A percentile compares a stretch with the other conserved stretches of the same genome.
These are phyloP conservation scores for Penicillium rolfsii DNA, from an alignment of 2,329 filamentous ascomycete species.

Conservation along the genomic window DNA sequence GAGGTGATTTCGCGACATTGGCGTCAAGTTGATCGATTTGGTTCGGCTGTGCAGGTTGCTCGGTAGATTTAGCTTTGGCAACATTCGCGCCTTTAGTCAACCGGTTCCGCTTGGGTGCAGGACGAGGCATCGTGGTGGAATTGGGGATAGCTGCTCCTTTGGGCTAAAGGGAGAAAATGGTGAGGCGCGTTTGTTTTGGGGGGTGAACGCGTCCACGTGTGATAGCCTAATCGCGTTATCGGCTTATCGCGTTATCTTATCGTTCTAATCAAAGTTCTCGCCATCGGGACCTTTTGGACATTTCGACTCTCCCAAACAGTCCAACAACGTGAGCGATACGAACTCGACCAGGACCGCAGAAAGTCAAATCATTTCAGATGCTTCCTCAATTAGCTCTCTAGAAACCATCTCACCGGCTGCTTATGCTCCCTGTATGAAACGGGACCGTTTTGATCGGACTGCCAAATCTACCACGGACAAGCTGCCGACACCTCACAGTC, in stretches of 20 bases:
- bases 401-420: background rate
- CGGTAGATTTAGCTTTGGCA: background rate
- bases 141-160: background rate
- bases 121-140: slow-evolving; percentile 26
- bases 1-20: slow-evolving; percentile 18
- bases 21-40: slow-evolving; percentile 14
- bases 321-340: background rate
- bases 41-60: slow-evolving; percentile 8
- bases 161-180: slow-evolving; percentile 1
- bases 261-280: too few species aligned
- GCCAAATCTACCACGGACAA: slow-evolving; percentile 14
- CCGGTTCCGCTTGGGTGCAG: slow-evolving; percentile 29
- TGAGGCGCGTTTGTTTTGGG: slow-evolving; percentile 13
- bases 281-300: background rate
- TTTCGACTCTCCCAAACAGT: background rate
- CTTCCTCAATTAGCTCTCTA: background rate
- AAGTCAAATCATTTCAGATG: background rate
- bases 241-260: background rate
- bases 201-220: slow-evolving; percentile 25
- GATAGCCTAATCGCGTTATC: slow-evolving; percentile 5
- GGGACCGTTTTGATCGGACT: background rate
- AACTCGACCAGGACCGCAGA: background rate
- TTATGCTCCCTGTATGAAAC: background rate
- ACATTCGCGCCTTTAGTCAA: slow-evolving; percentile 17
- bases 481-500: background rate